Conservation (phyloP, 805 yeast genomes). For the Kluyveromyces siamensis region DNA sequence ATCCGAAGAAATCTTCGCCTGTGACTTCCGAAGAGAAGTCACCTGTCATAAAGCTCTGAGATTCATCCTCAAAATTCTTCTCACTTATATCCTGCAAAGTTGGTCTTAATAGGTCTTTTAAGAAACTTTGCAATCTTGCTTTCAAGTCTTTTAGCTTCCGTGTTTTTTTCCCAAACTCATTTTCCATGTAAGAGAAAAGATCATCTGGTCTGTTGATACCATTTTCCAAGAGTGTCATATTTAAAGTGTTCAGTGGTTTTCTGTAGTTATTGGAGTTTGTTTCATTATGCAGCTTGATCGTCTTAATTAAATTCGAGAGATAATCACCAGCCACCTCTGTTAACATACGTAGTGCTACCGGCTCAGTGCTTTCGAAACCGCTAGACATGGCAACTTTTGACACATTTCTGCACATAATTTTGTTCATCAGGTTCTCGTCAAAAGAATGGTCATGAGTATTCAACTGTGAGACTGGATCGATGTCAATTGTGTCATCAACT, state of each 20-base stretch:
- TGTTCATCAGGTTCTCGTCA: slow-evolving; percentile 51
- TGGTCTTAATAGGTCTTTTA: slow-evolving; percentile 80
- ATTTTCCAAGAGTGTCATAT: slow-evolving; percentile 66
- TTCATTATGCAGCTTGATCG: slow-evolving; percentile 65
- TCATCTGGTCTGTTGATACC: slow-evolving; percentile 78
- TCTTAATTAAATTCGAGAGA: slow-evolving; percentile 60
- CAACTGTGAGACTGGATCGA: slow-evolving; percentile 76
- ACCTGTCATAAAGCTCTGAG: slow-evolving; percentile 91
- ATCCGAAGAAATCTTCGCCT: slow-evolving; percentile 98
- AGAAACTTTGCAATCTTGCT: slow-evolving; percentile 53
- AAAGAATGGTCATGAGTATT: slow-evolving; percentile 52
- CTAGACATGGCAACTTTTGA: slow-evolving; percentile 81
- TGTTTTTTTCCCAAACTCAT: slow-evolving; percentile 61
- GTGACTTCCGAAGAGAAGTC: slow-evolving; percentile 80
- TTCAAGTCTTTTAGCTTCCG: slow-evolving; percentile 62
- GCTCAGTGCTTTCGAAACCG: slow-evolving; percentile 82
- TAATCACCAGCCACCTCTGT: slow-evolving; percentile 80
- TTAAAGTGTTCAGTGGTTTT: slow-evolving; percentile 37
- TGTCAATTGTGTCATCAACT: slow-evolving; percentile 52
- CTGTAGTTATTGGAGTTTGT: slow-evolving; percentile 34
- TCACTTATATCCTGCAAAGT: slow-evolving; percentile 64
- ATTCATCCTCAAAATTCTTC: slow-evolving; percentile 73
- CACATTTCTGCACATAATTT: slow-evolving; percentile 58
- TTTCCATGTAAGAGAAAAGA: slow-evolving; percentile 63
- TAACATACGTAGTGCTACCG: slow-evolving; percentile 65